These are phyloP conservation scores for Pascua guehoae DNA, from an alignment of 1,284 basidiomycete genomes.

Conservation along the genomic window DNA sequence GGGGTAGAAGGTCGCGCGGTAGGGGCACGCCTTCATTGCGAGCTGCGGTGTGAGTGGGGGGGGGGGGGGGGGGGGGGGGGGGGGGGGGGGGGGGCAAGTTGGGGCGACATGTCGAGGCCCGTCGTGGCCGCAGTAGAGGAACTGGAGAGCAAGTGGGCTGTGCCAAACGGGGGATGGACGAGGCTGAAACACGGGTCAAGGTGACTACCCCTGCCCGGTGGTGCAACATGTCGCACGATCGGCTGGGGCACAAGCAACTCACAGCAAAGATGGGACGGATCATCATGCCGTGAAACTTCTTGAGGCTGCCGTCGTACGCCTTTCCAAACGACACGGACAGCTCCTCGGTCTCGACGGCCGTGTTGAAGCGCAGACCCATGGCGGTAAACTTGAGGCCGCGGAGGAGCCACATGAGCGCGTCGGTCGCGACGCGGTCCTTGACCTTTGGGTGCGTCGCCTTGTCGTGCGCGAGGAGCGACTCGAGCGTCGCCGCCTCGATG, in stretches of 20 bases:
- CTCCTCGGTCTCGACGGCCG: slow-evolving; percentile 67
- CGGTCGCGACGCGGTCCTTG: slow-evolving; percentile 61
- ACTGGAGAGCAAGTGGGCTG: neutral
- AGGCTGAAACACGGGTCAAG: neutral
- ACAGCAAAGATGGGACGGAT: slow-evolving; percentile 80
- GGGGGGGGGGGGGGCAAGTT: too few species aligned
- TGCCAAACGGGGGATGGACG: neutral
- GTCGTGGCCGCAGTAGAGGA: neutral
- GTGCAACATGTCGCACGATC: too few species aligned
- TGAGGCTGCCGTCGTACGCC: slow-evolving; percentile 78
- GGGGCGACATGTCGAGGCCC: too few species aligned
- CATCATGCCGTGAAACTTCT: slow-evolving; percentile 82
- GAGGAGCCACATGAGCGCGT: slow-evolving; percentile 88
- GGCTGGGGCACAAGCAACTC: too few species aligned
- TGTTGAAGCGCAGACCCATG: slow-evolving; percentile 70
- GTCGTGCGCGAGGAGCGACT: slow-evolving; percentile 80
- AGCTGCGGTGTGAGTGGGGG: slow-evolving; percentile 56
- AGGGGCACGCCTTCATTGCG: slow-evolving; percentile 96
- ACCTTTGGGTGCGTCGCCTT: slow-evolving; percentile 52
- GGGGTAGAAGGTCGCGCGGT: slow-evolving; percentile 80
- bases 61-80: too few species aligned
- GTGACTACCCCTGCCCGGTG: neutral
- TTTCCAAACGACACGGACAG: slow-evolving; percentile 73
- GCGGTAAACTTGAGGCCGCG: slow-evolving; percentile 90
- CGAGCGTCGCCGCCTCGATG: slow-evolving; percentile 68